These are phyloP conservation scores for Sanghuangporus sanghuang DNA, from an alignment of 1,284 basidiomycete genomes.

Conservation along the genomic window DNA sequence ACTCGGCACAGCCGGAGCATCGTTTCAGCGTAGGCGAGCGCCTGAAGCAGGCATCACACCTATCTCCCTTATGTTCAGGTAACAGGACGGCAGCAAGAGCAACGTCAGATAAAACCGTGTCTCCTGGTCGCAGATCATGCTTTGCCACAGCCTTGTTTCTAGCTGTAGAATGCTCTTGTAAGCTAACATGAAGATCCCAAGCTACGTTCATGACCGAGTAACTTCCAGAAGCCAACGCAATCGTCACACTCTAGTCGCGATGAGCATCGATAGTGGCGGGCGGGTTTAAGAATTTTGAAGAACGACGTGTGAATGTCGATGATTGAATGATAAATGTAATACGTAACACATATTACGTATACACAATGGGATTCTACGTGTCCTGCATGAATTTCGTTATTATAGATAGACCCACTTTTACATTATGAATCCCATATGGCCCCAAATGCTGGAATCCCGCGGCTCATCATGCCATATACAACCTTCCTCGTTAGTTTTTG, in stretches of 20 bases:
- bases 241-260: background rate
- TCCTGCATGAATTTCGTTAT: background rate
- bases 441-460: conserved; percentile 56
- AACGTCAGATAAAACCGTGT: conserved; percentile 38
- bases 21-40: conserved; percentile 32
- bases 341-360: background rate
- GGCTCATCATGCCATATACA: conserved; percentile 54
- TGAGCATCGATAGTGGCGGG: background rate
- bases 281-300: background rate
- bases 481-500: conserved; percentile 56
- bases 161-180: conserved; percentile 42
- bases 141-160: conserved; percentile 46
- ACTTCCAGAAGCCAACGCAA: background rate
- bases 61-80: conserved; percentile 47
- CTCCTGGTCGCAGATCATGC: conserved; percentile 35
- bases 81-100: conserved; percentile 48
- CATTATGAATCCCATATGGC: conserved; percentile 49
- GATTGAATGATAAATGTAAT: no score
- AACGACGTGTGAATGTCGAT: no score
- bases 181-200: conserved; percentile 21
- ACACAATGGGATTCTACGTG: background rate
- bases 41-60: conserved; percentile 61
- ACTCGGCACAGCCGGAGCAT: conserved; percentile 60
- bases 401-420: background rate
- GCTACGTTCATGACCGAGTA: background rate